Percentiles rank a stretch among this genome's conserved stretches.
Conservation (phyloP, 257 asterid genomes). For the Ilex asprella region DNA sequence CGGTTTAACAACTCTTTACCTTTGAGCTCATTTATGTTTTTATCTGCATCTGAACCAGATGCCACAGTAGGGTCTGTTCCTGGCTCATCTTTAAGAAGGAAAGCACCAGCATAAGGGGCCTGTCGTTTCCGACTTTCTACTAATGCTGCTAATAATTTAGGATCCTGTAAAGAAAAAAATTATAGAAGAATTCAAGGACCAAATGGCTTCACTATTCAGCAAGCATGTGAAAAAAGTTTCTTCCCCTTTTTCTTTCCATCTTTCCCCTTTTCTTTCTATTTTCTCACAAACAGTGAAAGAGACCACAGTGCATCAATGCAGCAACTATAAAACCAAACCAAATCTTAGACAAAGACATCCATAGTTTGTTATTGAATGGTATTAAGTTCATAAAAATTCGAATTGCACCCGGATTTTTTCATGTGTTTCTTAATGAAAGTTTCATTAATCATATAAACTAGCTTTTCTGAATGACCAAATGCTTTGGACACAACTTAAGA, state of each 20-base stretch:
- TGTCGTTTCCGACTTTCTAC: slow-evolving; percentile 86
- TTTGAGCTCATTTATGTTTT: slow-evolving; percentile 60
- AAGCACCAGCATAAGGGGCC: slow-evolving; percentile 99
- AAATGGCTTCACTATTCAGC: slow-evolving; percentile 5
- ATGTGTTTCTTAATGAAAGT: no score
- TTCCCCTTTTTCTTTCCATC: not conserved
- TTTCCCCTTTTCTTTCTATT: no score
- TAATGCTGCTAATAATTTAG: slow-evolving; percentile 86
- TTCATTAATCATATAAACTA: no score
- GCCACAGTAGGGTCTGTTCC: slow-evolving; percentile 42
- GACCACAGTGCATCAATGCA: not conserved
- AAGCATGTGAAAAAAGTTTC: slow-evolving; percentile 2
- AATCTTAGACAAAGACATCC: no score
- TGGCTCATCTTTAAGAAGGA: slow-evolving; percentile 82
- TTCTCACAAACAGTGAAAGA: no score
- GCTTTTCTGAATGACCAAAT: no score
- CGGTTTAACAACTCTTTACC: slow-evolving; percentile 82
- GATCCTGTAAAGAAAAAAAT: slow-evolving; percentile 57
- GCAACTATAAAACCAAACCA: not conserved
- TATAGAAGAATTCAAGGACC: not conserved
- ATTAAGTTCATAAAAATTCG: no score
- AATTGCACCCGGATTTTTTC: no score
- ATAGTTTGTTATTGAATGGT: no score
- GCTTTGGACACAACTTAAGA: no score
- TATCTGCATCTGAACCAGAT: slow-evolving; percentile 64